phyloP scores from a whole-genome alignment of 2,329 filamentous ascomycete species.

The Alternaria panax region DNA sequence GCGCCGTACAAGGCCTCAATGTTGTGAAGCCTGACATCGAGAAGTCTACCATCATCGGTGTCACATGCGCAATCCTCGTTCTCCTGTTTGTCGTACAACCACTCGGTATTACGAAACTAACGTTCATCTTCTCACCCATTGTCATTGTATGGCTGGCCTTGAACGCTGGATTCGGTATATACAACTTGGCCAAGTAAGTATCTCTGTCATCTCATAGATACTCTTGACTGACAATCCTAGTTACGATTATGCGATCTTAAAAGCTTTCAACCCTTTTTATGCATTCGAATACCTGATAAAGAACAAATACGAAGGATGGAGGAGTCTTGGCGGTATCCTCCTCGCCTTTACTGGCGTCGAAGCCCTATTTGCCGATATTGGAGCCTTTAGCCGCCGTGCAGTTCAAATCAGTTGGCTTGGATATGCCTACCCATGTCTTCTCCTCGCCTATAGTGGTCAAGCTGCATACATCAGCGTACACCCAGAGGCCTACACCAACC shows the following conservation, averaged over 20 bases:
- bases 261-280: slow-evolving; percentile 63
- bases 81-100: slow-evolving; percentile 71
- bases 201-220: background rate
- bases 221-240: slow-evolving; percentile 26
- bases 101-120: slow-evolving; percentile 68
- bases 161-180: slow-evolving; percentile 69
- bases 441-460: slow-evolving; percentile 74
- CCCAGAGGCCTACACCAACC: slow-evolving; percentile 70
- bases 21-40: slow-evolving; percentile 66
- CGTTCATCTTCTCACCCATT: slow-evolving; percentile 69
- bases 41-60: slow-evolving; percentile 66
- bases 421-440: slow-evolving; percentile 71
- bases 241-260: slow-evolving; percentile 59
- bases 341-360: slow-evolving; percentile 80
- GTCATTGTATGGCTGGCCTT: slow-evolving; percentile 72
- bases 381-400: slow-evolving; percentile 72
- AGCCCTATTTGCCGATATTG: slow-evolving; percentile 78
- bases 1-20: slow-evolving; percentile 68
- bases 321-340: slow-evolving; percentile 72
- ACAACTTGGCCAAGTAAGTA: slow-evolving; percentile 49
- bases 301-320: slow-evolving; percentile 68
- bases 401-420: slow-evolving; percentile 77
- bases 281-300: slow-evolving; percentile 68
- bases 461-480: slow-evolving; percentile 72
- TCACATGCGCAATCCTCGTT: slow-evolving; percentile 70